phyloP scores from a whole-genome alignment of 495 filamentous ascomycete genomes.

The Penicillium diatomitis region DNA sequence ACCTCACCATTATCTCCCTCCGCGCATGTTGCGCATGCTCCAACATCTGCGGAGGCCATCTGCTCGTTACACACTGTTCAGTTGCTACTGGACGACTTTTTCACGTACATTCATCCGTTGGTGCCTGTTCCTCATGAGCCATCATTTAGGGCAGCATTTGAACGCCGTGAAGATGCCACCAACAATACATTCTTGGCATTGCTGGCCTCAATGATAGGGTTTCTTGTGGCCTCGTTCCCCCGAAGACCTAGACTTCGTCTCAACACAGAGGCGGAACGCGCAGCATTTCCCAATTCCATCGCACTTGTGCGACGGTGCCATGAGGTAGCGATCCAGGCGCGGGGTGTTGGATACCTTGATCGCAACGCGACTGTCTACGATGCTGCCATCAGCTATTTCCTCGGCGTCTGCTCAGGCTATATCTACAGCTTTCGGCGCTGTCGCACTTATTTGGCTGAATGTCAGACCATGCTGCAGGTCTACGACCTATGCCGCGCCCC shows the following conservation, averaged over 20 bases:
- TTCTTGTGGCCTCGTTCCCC: constrained; percentile 71
- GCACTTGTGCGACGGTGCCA: constrained; percentile 67
- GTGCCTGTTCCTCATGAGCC: constrained; percentile 79
- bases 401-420: constrained; percentile 61
- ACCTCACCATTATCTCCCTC: not conserved
- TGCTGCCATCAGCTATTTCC: constrained; percentile 76
- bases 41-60: constrained; percentile 54
- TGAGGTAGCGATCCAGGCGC: constrained; percentile 58
- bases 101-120: constrained; percentile 84
- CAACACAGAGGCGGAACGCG: constrained; percentile 44
- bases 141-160: constrained; percentile 66
- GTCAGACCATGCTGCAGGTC: constrained; percentile 60
- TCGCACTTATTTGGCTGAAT: constrained; percentile 64
- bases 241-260: constrained; percentile 64
- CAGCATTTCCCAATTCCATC: constrained; percentile 52
- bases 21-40: too few species aligned
- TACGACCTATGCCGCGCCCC: constrained; percentile 50
- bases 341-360: constrained; percentile 59
- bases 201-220: constrained; percentile 71
- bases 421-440: constrained; percentile 58
- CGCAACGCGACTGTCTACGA: constrained; percentile 65
- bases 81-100: constrained; percentile 75
- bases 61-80: constrained; percentile 58
- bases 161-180: constrained; percentile 57
- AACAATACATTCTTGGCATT: constrained; percentile 66